These are phyloP conservation scores for Fomitiporia mediterranea DNA, from an alignment of 1,284 basidiomycete genomes.

Conservation along the genomic window DNA sequence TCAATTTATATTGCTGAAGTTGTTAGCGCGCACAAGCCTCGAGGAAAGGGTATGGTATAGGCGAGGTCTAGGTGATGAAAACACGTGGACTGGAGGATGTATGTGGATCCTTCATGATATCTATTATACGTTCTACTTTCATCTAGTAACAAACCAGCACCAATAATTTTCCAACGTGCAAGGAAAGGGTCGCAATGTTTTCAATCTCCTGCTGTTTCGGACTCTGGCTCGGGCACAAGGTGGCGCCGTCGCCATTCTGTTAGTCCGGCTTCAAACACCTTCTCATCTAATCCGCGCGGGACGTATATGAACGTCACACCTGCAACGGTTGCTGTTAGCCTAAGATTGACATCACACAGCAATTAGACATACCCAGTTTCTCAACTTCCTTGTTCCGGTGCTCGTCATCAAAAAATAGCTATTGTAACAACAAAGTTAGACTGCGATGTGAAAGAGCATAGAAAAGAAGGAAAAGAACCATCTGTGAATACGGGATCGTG, in stretches of 20 bases:
- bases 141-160: background rate
- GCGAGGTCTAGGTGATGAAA: background rate
- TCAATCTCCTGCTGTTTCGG: background rate
- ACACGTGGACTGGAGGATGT: background rate
- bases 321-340: conserved; percentile 27
- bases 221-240: background rate
- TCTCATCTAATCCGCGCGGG: conserved; percentile 45
- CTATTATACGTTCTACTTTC: background rate
- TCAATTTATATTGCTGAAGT: background rate
- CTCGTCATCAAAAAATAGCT: conserved; percentile 88
- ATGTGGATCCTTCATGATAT: background rate
- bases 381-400: conserved; percentile 73
- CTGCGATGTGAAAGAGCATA: no score
- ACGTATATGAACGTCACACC: conserved; percentile 71
- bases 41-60: background rate
- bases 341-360: conserved; percentile 16
- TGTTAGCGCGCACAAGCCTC: background rate
- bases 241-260: conserved; percentile 46
- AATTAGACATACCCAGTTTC: conserved; percentile 44
- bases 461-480: conserved; percentile 46
- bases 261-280: conserved; percentile 58
- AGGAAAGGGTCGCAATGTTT: background rate
- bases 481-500: conserved; percentile 77
- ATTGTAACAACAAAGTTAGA: conserved; percentile 11
- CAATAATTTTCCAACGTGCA: no score